Evolutionary conservation across 176 grass and related monocot genomes (phyloP).

Genomic region (Microstegium vimineum): DNA sequence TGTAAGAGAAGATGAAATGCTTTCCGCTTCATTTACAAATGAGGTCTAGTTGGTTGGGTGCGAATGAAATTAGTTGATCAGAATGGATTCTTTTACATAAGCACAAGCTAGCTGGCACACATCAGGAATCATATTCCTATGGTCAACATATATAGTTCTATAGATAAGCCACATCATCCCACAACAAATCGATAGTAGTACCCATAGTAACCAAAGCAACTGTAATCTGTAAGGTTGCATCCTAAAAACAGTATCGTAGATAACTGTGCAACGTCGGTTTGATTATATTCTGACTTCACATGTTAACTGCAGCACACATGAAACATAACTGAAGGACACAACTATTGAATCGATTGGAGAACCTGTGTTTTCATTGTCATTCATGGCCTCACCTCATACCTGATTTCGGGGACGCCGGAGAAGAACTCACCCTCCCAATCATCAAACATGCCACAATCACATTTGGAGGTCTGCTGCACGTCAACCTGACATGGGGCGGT

Average conservation of each 20-base stretch:
- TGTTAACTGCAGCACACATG: too few species aligned
- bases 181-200: too few species aligned
- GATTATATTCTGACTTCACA: too few species aligned
- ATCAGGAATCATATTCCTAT: constrained; percentile 8
- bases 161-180: too few species aligned
- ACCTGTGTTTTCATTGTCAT: not conserved
- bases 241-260: too few species aligned
- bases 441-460: constrained; percentile 36
- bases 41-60: not conserved
- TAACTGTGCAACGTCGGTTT: too few species aligned
- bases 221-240: too few species aligned
- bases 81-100: too few species aligned
- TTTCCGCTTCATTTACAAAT: not conserved
- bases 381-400: constrained; percentile 62
- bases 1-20: not conserved
- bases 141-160: not conserved
- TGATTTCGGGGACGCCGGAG: constrained; percentile 66
- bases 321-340: too few species aligned
- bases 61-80: not conserved
- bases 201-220: too few species aligned
- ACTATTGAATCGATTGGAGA: not conserved
- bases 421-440: constrained; percentile 87
- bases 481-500: constrained; percentile 29
- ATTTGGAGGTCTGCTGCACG: constrained; percentile 38
- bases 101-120: too few species aligned